Evolutionary conservation across 2,329 filamentous ascomycete species (phyloP), one percentile per base, ranked within the genome.

Genomic region (Arthrobotrys iridis): DNA sequence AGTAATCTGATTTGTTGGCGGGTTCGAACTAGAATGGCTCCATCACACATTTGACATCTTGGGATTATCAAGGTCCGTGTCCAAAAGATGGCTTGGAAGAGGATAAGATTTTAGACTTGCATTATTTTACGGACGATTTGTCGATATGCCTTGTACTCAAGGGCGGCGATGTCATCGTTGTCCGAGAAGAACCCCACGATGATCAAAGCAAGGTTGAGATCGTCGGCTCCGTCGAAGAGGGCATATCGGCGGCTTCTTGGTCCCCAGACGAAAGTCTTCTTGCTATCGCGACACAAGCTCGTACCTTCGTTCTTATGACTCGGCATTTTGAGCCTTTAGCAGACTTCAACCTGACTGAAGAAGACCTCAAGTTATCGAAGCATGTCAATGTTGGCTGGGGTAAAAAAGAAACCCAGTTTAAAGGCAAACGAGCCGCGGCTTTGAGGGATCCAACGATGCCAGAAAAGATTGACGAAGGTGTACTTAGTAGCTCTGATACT

Each of bases 311-410:
- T 68, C 92, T 97, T 81, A 97, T 99, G 94, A 97, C 93, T 66
- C 88, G 93, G 77, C 89, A 90, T 24, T 96, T 98, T 78, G 94
- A 98, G 79, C 90, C 90, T 68, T 88, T 96, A 43, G 88, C 91
- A 33, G 91, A 93, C 82, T 86, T 91, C 60, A 84, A 86, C 33
- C 88, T 98, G 82, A 88, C 87, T 0, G 81, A 85, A 0, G 92
- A 93, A 46, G 94, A 96, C 82, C 87, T 96, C 77, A 91, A 91
- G 79, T 88, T 89, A n/a, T 98, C 91, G 24, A 95, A 90, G 81
- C 93, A 97, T 84, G 95, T 97, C 68, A 96, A 93, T 18, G 94
- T 99, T 20, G 95, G 95, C 57, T 99, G 95, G 95, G 95, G 95
- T 73, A 98, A 98, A 84, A 93, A 91, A 81, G 95, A 99, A 83